A percentile compares a stretch with the other conserved stretches of the same genome.
Conservation (phyloP, 345 rosid genomes). For the Lumnitzera racemosa region DNA sequence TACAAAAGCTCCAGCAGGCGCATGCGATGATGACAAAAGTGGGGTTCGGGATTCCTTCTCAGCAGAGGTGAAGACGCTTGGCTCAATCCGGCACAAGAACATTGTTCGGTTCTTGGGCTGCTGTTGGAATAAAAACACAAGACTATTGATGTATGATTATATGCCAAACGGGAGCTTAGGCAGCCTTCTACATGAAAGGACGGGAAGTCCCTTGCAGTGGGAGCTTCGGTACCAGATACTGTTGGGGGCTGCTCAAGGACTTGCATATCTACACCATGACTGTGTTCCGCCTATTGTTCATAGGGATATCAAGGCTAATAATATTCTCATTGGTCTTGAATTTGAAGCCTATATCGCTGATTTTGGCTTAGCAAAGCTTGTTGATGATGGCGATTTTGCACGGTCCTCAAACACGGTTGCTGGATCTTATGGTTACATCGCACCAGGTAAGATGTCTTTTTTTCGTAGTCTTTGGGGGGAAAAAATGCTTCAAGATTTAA, state of each 20-base stretch:
- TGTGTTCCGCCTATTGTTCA: constrained; percentile 93
- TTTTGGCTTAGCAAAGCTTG: constrained; percentile 94
- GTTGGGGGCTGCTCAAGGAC: constrained; percentile 88
- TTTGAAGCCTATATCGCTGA: constrained; percentile 97
- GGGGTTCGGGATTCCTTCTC: constrained; percentile 88
- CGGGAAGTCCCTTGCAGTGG: constrained; percentile 71
- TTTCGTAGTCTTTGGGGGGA: too few relatives aligned
- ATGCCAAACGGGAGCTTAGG: constrained; percentile 97
- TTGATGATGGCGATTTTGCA: constrained; percentile 76
- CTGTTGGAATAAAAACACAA: constrained; percentile 75
- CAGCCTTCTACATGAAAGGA: constrained; percentile 75
- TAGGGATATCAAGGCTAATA: constrained; percentile 89
- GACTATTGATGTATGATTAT: constrained; percentile 87
- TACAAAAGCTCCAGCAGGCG: constrained; percentile 25
- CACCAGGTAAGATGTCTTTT: constrained; percentile 56
- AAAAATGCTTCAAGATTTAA: too few relatives aligned
- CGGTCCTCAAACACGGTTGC: constrained; percentile 83
- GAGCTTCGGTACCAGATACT: constrained; percentile 76
- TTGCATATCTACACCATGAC: constrained; percentile 92
- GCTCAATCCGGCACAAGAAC: constrained; percentile 92
- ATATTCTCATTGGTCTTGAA: constrained; percentile 78
- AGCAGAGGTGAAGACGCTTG: constrained; percentile 81
- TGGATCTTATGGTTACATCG: constrained; percentile 94
- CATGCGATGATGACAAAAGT: constrained; percentile 35
- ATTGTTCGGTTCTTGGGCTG: constrained; percentile 89